Percentiles rank a stretch among this genome's conserved stretches.
These are phyloP conservation scores for Dalechampia spathulata DNA, from an alignment of 441 rosid species.

Conservation along the genomic window DNA sequence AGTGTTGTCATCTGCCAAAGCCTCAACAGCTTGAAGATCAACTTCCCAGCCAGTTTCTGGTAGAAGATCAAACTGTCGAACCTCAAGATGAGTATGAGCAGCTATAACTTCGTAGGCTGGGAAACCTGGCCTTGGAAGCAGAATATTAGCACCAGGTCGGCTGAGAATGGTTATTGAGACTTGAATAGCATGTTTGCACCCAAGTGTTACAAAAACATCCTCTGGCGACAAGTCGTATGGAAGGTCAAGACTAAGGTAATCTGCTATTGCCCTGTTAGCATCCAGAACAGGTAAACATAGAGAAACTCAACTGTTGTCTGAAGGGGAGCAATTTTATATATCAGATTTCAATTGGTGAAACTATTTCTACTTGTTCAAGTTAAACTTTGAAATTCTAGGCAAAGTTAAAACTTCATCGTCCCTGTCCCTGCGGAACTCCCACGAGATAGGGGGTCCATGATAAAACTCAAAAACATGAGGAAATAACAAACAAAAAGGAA, in stretches of 20 bases:
- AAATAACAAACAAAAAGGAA: not conserved
- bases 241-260: conserved; percentile 41
- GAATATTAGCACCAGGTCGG: conserved; percentile 43
- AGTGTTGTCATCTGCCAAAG: conserved; percentile 46
- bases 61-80: conserved; percentile 50
- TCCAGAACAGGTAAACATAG: not conserved
- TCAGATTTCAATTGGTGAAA: no score
- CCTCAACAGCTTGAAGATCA: conserved; percentile 40
- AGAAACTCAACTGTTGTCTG: not conserved
- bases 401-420: no score
- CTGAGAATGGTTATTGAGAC: conserved; percentile 31
- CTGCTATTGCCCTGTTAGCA: conserved; percentile 47
- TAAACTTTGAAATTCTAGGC: no score
- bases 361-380: no score
- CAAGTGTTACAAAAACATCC: conserved; percentile 44
- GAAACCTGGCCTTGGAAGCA: conserved; percentile 53
- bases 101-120: conserved; percentile 43
- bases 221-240: conserved; percentile 42
- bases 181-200: conserved; percentile 49
- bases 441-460: no score
- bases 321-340: no score
- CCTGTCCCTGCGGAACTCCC: no score
- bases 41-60: conserved; percentile 60
- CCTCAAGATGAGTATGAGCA: conserved; percentile 30
- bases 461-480: no score